Conservation (phyloP, 2,329 filamentous ascomycete species). For the Penicillium sp. region DNA sequence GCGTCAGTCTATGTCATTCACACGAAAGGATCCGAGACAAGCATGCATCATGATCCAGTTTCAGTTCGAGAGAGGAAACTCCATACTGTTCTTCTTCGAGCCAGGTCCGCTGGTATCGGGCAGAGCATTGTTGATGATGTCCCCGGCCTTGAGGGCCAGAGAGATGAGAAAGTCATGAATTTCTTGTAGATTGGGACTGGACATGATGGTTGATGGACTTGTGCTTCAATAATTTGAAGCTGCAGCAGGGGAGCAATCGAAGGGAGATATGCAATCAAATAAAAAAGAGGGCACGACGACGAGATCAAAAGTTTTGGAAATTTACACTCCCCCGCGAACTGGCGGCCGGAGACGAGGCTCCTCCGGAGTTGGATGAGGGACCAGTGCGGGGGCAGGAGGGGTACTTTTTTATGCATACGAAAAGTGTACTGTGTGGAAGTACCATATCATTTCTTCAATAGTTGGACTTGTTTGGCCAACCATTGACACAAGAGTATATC, state of each 20-base stretch:
- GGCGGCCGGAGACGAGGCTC: not conserved
- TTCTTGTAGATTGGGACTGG: conserved; percentile 27
- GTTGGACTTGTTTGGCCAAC: too few species aligned
- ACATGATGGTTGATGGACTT: conserved; percentile 6
- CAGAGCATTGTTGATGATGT: conserved; percentile 40
- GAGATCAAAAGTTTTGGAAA: not conserved
- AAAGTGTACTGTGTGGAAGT: too few species aligned
- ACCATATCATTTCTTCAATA: too few species aligned
- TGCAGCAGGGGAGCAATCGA: not conserved
- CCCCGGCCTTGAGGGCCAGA: conserved; percentile 37
- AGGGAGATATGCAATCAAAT: not conserved
- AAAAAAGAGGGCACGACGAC: too few species aligned
- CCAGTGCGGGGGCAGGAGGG: not conserved
- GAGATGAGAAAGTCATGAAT: conserved; percentile 40
- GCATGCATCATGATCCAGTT: not conserved
- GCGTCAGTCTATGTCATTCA: too few species aligned
- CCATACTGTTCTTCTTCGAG: conserved; percentile 44
- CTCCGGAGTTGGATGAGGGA: not conserved
- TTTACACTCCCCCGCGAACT: not conserved
- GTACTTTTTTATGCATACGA: too few species aligned
- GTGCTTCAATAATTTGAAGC: not conserved
- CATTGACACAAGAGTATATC: too few species aligned
- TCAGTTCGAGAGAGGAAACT: conserved; percentile 3
- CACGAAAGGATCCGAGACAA: too few species aligned
- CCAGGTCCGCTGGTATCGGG: conserved; percentile 32